Conservation (phyloP, 371 early-diverging fungal species). For the Mortierella sp. region DNA sequence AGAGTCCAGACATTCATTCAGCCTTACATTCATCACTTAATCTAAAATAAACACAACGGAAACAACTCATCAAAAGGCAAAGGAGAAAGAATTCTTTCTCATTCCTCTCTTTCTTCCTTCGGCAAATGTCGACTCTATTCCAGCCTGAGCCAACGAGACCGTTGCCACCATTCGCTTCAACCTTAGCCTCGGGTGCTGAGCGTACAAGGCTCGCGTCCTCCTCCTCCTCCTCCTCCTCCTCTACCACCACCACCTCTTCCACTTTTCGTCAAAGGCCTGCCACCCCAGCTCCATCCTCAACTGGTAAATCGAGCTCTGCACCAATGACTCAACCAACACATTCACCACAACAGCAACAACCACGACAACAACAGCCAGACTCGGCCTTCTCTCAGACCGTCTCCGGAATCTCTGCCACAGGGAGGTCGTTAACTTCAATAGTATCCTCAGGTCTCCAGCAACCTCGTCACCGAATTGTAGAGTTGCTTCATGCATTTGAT, state of each 20-base stretch:
- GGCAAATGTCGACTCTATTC: constrained; percentile 36
- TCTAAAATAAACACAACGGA: neutral
- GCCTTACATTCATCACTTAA: neutral
- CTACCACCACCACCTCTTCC: neutral
- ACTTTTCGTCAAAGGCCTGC: constrained; percentile 1
- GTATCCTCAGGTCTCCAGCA: constrained; percentile 50
- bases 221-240: neutral
- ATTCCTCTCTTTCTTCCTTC: neutral
- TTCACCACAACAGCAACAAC: neutral
- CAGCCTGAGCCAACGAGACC: constrained; percentile 43
- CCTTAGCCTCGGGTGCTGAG: constrained; percentile 26
- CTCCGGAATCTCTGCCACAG: constrained; percentile 43
- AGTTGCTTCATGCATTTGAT: constrained; percentile 46
- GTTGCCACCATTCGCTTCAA: constrained; percentile 39
- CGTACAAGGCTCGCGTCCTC: constrained; percentile 23
- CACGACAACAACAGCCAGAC: neutral
- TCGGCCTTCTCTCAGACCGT: constrained; percentile 40
- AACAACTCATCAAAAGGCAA: neutral
- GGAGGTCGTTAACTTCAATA: constrained; percentile 32
- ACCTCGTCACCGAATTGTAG: constrained; percentile 46
- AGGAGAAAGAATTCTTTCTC: neutral
- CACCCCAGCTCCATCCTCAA: neutral
- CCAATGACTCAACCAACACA: neutral
- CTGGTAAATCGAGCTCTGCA: neutral
- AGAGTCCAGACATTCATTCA: neutral